Evolutionary conservation across 257 asterid genomes (phyloP).

Genomic region (Plantago ovata): DNA sequence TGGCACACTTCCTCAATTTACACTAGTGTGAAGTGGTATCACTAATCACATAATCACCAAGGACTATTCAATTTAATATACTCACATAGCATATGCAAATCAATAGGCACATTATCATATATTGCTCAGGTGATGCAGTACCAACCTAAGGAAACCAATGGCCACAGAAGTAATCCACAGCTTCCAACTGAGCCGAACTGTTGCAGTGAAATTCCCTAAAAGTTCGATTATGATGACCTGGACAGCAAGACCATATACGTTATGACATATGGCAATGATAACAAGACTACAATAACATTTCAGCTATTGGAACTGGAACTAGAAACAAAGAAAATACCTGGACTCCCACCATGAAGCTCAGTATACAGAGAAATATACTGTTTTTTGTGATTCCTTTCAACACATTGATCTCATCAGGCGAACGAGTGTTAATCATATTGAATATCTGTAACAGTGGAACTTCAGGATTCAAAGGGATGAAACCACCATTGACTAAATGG

Average conservation of each 20-base stretch:
- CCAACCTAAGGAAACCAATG: conserved; percentile 70
- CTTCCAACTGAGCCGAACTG: conserved; percentile 80
- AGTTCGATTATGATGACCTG: conserved; percentile 81
- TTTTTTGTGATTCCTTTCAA: conserved; percentile 70
- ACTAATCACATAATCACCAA: neutral
- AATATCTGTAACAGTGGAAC: conserved; percentile 40
- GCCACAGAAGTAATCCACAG: conserved; percentile 81
- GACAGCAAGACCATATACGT: conserved; percentile 7
- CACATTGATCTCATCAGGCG: conserved; percentile 83
- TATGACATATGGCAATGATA: neutral
- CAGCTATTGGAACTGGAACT: neutral
- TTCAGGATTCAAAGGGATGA: neutral
- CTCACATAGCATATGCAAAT: neutral
- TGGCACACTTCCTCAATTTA: too few relatives aligned
- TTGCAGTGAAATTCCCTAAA: conserved; percentile 68
- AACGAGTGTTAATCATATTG: conserved; percentile 87
- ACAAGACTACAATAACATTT: conserved; percentile 5
- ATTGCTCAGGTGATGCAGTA: neutral
- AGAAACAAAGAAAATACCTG: conserved; percentile 52
- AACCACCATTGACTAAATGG: neutral
- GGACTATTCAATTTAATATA: neutral
- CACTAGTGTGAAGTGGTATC: neutral
- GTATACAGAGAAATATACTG: conserved; percentile 67
- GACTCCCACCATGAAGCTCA: conserved; percentile 61
- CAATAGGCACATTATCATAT: neutral